Evolutionary conservation across 2,329 filamentous ascomycete species (phyloP), one percentile per base, ranked within the genome.

Genomic region (Sphaceloma murrayae): DNA sequence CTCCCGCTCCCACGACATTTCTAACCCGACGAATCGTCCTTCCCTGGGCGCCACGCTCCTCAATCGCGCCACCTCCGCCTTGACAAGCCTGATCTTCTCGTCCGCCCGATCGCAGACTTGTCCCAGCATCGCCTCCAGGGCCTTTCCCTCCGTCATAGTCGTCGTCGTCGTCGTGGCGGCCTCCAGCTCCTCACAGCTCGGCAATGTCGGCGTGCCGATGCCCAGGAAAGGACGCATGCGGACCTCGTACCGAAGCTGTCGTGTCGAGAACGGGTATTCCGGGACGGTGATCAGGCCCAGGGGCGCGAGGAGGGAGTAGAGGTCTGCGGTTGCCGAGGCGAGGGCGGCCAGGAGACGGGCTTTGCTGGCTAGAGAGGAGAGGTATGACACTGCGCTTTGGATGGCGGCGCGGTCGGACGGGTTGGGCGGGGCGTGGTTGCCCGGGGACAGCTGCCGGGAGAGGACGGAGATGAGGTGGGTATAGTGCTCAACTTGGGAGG

Each of bases 161-260:
- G n/a, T n/a, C n/a, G n/a, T n/a, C n/a, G n/a, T n/a, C 48, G 22
- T 10, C 34, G 43, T 5, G 38, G 59, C 43, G 18, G 49, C 50
- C 26, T 66, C 61, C 49, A 83, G 85, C 10, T 78, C 74, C 5
- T 77, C 74, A 49, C 75, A 82, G 0, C 74, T 65, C 0, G 83
- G 78, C 9, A 85, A 68, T 48, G 77, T 73, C 0, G 85, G 83
- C 2, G 85, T 69, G 7, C 74, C 72, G 46, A 94, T 73, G 5
- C 67, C 60, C 1, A 80, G 68, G 56, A 93, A 94, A 0, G 86
- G 85, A 55, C 82, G 84, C 85, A 94, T 91, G 47, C 88, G 82
- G 7, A 93, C 66, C 52, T 91, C 82, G 59, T 91, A 88, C 9
- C 85, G 78, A 3, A 87, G 66, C 22, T 69, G 63, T 46, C 82